Base-by-base conservation (phyloP, 2,329 filamentous ascomycete species). In the Colletotrichum phormii region DNA sequence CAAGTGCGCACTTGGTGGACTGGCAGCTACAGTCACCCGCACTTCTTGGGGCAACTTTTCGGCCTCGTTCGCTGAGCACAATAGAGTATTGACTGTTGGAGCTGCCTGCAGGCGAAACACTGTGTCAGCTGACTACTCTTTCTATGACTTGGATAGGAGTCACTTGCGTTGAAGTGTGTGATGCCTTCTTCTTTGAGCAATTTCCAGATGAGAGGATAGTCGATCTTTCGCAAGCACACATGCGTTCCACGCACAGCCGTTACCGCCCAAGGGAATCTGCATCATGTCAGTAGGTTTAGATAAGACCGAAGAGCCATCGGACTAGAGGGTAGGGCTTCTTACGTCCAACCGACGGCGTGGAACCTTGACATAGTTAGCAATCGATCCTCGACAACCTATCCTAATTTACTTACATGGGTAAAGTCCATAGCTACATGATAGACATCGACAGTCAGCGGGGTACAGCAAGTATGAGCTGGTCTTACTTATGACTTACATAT, bases 151-250 rank as follows among this genome's bases (percentile, higher is more conserved):
- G n/a, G 15, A 7, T 37, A 0, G 97, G 97, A 0, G 96, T 97
- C 0, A 96, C 96, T 97, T 0, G 97, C 96, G 79, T 96, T 97
- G 85, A 97, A 98, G 82, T 99, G 97, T 0, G 95, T 98, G 75
- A 99, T 93, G 7, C 90, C 87, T 82, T 98, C 94, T 64, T 95
- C 89, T 79, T 95, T 97, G 42, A 99, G 85, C 4, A 99, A 84
- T 61, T 89, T 89, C 97, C 97, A 99, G 73, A 99, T 97, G 71
- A 96, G 87, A 0, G 94, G 91, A 80, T 99, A 99, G 83, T 98
- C 95, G 75, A 99, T 94, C 85, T 98, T 98, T 73, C 97, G 90
- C 22, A 99, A 86, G 78, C 95, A 98, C 80, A 98, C 95, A 51
- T 73, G 71, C n/a, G 37, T 51, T 8, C 96, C 97, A 74, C 97